phyloP scores from a whole-genome alignment of 345 rosid genomes.

The Punica granatum region DNA sequence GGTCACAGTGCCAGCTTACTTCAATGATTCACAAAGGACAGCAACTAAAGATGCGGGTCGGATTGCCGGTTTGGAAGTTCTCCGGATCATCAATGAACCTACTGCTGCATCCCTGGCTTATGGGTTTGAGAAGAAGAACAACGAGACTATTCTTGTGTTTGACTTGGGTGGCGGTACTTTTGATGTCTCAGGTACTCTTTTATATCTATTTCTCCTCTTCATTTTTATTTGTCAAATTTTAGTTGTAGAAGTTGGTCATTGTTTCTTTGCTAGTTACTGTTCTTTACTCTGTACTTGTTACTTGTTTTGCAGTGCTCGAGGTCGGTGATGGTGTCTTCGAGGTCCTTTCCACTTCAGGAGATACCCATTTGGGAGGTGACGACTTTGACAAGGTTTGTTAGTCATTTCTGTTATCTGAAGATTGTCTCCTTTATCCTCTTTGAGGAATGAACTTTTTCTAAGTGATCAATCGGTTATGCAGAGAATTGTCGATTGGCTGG shows the following conservation, averaged over 20 bases:
- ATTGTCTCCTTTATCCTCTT: not conserved
- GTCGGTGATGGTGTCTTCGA: slow-evolving; percentile 99
- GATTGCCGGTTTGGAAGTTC: slow-evolving; percentile 77
- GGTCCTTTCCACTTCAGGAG: slow-evolving; percentile 96
- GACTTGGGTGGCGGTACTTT: slow-evolving; percentile 99
- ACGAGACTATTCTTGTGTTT: slow-evolving; percentile 93
- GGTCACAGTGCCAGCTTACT: slow-evolving; percentile 75
- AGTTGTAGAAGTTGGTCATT: not conserved
- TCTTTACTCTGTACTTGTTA: not conserved
- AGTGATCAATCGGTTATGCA: slow-evolving; percentile 26
- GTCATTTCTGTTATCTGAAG: slow-evolving; percentile 5
- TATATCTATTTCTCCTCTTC: not conserved
- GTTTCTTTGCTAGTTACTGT: not conserved
- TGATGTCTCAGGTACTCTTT: slow-evolving; percentile 79
- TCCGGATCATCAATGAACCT: slow-evolving; percentile 92
- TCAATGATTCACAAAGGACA: slow-evolving; percentile 84
- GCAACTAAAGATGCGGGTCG: slow-evolving; percentile 98
- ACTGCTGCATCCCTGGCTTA: slow-evolving; percentile 97
- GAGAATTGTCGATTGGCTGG: slow-evolving; percentile 98
- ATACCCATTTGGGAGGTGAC: slow-evolving; percentile 98
- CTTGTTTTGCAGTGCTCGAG: slow-evolving; percentile 63
- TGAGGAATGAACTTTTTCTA: slow-evolving; percentile 1
- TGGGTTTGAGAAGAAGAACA: slow-evolving; percentile 92
- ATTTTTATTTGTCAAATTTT: not conserved
- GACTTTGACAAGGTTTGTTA: slow-evolving; percentile 81